Evolutionary conservation across 768 basidiomycete genomes (phyloP), one percentile per base, ranked within the genome.

Genomic region (Lanmaoa pseudosensibilis): DNA sequence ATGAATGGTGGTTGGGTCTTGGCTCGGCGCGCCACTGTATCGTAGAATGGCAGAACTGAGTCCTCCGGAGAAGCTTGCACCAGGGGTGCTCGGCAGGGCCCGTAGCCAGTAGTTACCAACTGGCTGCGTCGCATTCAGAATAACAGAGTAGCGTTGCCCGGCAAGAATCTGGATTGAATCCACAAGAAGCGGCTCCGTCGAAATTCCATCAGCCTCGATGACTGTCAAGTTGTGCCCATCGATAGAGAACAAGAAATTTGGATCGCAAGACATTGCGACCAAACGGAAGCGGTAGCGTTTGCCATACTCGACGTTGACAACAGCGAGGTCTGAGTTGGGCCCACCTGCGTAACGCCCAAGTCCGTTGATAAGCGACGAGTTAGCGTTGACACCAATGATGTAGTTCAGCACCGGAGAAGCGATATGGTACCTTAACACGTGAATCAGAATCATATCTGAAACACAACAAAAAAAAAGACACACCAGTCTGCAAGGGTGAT

Each of bases 81-180:
- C 59, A 12, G 57, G 39, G 2, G 52, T 48, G 46, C 51, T 71
- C 2, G 77, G 73, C 19, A 67, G 25, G 1, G 79, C 76, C 16
- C 79, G 77, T 23, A 83, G 73, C 81, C 82, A 86, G 67, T 85
- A 85, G 65, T 84, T 85, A 15, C 57, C 73, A 13, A 79, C 62
- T 0, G 73, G 66, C 52, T 81, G 74, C 36, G 78, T 74, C 21
- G 81, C 79, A 9, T 68, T 73, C 37, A 82, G 44, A 12, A 83
- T 61, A 44, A 79, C 59, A 5, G 78, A 80, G 60, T 79, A 76
- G 19, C 74, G 73, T 47, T 79, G 78, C 12, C 70, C 74, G 15
- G 75, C 61, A 46, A 59, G 36, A 0, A 70, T 40, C 23, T 74
- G 70, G 19, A 70, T 46, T 4, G 74, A 71, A 55, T 78, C 78